Evolutionary conservation across 441 rosid genomes (phyloP).

Genomic region (Populus trichocarpa): DNA sequence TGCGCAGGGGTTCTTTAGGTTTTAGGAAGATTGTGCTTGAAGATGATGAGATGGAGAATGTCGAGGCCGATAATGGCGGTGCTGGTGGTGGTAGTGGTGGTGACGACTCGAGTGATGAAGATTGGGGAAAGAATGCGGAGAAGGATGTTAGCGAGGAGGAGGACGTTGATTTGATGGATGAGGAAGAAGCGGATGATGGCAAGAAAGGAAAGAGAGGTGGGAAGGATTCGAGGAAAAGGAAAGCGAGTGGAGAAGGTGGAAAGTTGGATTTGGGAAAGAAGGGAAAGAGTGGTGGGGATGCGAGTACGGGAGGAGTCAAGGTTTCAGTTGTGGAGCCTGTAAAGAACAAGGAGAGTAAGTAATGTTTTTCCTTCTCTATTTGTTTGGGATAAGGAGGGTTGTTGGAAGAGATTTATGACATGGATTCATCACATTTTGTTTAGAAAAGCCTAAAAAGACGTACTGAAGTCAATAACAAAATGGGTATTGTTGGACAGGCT

Average conservation of each 20-base stretch:
- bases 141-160: slow-evolving; percentile 50
- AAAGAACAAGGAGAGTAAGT: slow-evolving; percentile 47
- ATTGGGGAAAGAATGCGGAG: slow-evolving; percentile 58
- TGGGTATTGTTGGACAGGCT: background rate
- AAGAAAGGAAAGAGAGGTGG: slow-evolving; percentile 22
- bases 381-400: background rate
- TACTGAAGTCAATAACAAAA: background rate
- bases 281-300: slow-evolving; percentile 32
- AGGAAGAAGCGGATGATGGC: slow-evolving; percentile 38
- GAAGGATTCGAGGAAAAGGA: slow-evolving; percentile 51
- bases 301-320: slow-evolving; percentile 30
- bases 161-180: slow-evolving; percentile 52
- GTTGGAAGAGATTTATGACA: background rate
- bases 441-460: background rate
- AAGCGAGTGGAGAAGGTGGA: slow-evolving; percentile 31
- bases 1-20: slow-evolving; percentile 54
- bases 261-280: slow-evolving; percentile 51
- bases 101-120: slow-evolving; percentile 82
- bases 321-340: slow-evolving; percentile 40
- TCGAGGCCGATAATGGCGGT: slow-evolving; percentile 14
- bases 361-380: background rate
- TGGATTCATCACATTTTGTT: background rate
- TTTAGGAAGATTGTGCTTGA: slow-evolving; percentile 47
- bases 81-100: slow-evolving; percentile 27
- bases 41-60: slow-evolving; percentile 39